Evolutionary conservation across 306 rosid genomes (phyloP).

Genomic region (Sesbania bispinosa): DNA sequence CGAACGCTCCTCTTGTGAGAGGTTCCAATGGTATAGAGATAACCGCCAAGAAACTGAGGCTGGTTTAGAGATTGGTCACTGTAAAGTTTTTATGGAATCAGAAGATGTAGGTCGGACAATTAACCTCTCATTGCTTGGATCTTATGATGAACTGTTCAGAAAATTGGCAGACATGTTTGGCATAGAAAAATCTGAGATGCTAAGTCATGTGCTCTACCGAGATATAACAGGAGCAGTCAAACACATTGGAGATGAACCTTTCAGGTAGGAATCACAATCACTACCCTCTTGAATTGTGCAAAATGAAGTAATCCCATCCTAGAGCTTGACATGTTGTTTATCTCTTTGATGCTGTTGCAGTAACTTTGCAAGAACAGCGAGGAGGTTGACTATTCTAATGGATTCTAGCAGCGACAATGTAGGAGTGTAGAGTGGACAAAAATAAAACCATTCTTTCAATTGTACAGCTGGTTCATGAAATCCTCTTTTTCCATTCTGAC

Average conservation of each 20-base stretch:
- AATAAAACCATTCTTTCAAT: conserved; percentile 32
- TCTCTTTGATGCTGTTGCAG: conserved; percentile 17
- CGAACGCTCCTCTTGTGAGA: no score
- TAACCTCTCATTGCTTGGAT: conserved; percentile 62
- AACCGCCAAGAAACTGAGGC: no score
- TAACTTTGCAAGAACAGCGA: conserved; percentile 65
- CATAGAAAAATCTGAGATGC: conserved; percentile 59
- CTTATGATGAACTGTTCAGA: conserved; percentile 57
- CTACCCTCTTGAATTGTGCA: not conserved
- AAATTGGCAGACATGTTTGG: no score
- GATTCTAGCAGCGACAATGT: conserved; percentile 72
- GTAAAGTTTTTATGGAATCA: conserved; percentile 73
- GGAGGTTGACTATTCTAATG: conserved; percentile 77
- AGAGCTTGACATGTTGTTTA: conserved; percentile 15
- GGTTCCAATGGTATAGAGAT: no score
- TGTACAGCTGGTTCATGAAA: conserved; percentile 57
- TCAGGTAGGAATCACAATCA: conserved; percentile 42
- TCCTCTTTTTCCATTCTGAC: conserved; percentile 12
- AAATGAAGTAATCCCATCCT: not conserved
- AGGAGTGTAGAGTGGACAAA: conserved; percentile 48
- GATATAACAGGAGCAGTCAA: conserved; percentile 62
- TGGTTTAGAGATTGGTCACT: conserved; percentile 68
- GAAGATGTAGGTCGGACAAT: conserved; percentile 73
- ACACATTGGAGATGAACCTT: conserved; percentile 74
- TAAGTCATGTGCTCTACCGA: conserved; percentile 57